Evolutionary conservation across 805 yeast genomes (phyloP).

Genomic region (Yarrowia sp.): DNA sequence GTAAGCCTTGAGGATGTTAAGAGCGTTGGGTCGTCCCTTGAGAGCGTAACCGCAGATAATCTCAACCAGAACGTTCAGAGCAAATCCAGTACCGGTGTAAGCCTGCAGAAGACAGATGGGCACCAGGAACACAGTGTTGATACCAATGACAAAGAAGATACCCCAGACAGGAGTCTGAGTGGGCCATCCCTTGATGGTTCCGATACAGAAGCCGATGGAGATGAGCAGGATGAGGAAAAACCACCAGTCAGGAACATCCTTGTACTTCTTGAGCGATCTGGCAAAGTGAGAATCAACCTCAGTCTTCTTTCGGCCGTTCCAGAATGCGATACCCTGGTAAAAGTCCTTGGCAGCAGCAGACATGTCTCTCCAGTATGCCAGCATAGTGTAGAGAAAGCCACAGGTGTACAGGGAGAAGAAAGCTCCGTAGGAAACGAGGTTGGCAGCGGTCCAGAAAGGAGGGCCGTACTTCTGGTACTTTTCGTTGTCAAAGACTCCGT

Average conservation of each 20-base stretch:
- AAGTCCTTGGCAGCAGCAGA: constrained; percentile 42
- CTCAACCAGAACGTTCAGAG: constrained; percentile 67
- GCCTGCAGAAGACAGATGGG: constrained; percentile 66
- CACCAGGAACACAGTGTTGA: constrained; percentile 61
- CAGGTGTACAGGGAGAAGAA: constrained; percentile 59
- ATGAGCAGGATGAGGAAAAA: constrained; percentile 57
- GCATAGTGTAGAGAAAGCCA: constrained; percentile 48
- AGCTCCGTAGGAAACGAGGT: constrained; percentile 57
- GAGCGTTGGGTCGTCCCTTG: constrained; percentile 67
- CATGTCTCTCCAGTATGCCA: constrained; percentile 39
- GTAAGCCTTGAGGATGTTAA: constrained; percentile 65
- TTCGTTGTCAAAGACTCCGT: constrained; percentile 51
- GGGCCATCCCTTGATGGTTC: constrained; percentile 51
- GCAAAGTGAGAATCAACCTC: constrained; percentile 41
- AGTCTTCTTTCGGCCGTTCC: constrained; percentile 7
- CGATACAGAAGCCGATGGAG: constrained; percentile 50
- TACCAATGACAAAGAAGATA: constrained; percentile 59
- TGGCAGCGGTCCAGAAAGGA: constrained; percentile 67
- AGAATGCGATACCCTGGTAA: background rate
- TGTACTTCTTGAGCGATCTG: constrained; percentile 58
- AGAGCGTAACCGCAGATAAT: constrained; percentile 68
- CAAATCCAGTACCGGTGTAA: constrained; percentile 62
- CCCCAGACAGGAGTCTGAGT: constrained; percentile 67
- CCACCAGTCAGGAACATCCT: constrained; percentile 82
- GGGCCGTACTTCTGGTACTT: constrained; percentile 66